Percentiles rank a stretch among this genome's conserved stretches.
phyloP scores from a whole-genome alignment of 1,139 yeast species.

The Pichia sp. region DNA sequence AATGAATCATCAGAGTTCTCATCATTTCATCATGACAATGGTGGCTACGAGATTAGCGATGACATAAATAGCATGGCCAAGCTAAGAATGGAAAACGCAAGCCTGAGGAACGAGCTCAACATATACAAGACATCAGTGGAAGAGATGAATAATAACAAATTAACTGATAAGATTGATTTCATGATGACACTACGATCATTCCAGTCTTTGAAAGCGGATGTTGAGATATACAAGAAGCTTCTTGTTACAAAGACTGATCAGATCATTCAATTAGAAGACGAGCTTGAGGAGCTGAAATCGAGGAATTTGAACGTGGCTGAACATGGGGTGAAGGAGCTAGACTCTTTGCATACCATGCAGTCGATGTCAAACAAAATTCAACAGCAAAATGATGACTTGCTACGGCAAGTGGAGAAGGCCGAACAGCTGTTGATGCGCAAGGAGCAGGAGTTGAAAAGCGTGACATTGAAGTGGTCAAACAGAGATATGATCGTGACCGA shows the following conservation, averaged over 20 bases:
- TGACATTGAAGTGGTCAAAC: background rate
- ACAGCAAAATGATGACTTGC: conserved; percentile 5
- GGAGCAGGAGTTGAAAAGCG: conserved; percentile 1
- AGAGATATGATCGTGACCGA: conserved; percentile 3
- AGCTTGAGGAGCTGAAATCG: background rate
- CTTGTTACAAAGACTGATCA: conserved; percentile 14
- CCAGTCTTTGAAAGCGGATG: conserved; percentile 8
- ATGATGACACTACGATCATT: background rate
- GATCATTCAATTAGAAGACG: conserved; percentile 10
- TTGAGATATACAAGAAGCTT: conserved; percentile 10
- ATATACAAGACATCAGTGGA: background rate
- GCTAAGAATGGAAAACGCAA: background rate
- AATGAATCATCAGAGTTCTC: conserved; percentile 1
- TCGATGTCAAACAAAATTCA: conserved; percentile 11
- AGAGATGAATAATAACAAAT: background rate
- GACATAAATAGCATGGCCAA: background rate
- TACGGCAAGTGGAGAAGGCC: conserved; percentile 9
- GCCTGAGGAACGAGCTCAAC: conserved; percentile 1
- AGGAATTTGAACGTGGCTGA: background rate
- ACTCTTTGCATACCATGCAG: conserved; percentile 2
- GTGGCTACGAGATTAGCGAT: background rate
- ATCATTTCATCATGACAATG: background rate
- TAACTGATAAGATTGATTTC: background rate
- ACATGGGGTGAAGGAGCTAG: background rate
- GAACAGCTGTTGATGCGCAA: conserved; percentile 3